Evolutionary conservation across 345 rosid genomes (phyloP), one percentile per base, ranked within the genome.

Genomic region (Gossypium bickii): DNA sequence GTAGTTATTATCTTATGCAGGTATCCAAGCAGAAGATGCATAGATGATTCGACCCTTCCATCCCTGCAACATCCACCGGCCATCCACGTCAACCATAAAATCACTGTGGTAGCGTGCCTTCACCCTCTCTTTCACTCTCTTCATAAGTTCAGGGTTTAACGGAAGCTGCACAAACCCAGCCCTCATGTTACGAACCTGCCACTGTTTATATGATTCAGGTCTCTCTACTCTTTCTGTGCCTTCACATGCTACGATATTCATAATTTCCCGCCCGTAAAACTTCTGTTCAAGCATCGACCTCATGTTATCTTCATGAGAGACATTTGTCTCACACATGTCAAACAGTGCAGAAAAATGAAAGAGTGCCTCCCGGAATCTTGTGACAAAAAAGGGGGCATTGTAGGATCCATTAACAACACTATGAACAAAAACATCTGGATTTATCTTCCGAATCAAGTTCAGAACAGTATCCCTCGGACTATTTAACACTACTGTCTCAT

Each of bases 151-250:
- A 69, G 70, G 59, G 20, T 85, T 77, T 52, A 83, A 38, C 0
- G 86, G 83, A 18, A 77, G 85, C 75, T 80, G 81, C 80, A 53
- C 84, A 72, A 89, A 86, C 65, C 93, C 91, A 6, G 83, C 89
- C 75, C 85, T 78, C 61, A 47, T 13, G 22, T 29, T 76, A 56
- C 92, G 77, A 13, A 13, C 80, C 48, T 81, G 89, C 88, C 90
- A 83, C 74, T 87, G 89, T 86, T 81, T 87, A 73, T 85, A 85
- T 1, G 86, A 83, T 78, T 87, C 90, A 0, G 89, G 86, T 75
- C 89, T 84, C 76, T 83, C 88, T 7, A 84, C 76, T 80, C 91
- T 78, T 25, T 79, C 87, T 60, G 47, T 4, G 17, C 89, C 89
- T 75, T 87, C 91, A 16, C 85, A 87, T 0, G 89, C 89, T 12